phyloP scores from a whole-genome alignment of 2,329 filamentous ascomycete genomes.

The Elsinoe australis region DNA sequence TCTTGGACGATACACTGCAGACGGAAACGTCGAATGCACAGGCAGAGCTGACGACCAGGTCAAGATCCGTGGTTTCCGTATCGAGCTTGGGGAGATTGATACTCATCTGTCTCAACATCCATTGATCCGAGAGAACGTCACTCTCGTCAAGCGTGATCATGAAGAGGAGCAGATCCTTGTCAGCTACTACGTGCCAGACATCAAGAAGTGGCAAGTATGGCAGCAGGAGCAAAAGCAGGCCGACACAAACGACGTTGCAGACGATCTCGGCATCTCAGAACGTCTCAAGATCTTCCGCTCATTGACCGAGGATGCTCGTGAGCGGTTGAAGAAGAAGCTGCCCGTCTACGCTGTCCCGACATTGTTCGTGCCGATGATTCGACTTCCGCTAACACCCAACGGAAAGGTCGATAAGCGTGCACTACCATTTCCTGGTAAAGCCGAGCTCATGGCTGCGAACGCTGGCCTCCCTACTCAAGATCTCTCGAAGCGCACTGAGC shows the following conservation, averaged over 20 bases:
- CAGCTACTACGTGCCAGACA: conserved; percentile 82
- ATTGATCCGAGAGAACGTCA: conserved; percentile 76
- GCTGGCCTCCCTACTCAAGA: conserved; percentile 33
- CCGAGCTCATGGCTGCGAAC: conserved; percentile 52
- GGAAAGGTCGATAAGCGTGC: conserved; percentile 75
- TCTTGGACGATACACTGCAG: conserved; percentile 63
- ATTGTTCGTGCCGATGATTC: conserved; percentile 63
- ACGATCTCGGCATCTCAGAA: conserved; percentile 27
- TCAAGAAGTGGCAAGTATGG: conserved; percentile 64
- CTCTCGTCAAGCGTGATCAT: conserved; percentile 72
- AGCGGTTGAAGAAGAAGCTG: conserved; percentile 63
- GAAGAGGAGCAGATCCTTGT: conserved; percentile 80
- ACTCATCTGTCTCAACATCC: conserved; percentile 66
- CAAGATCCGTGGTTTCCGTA: conserved; percentile 92
- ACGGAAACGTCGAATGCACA: conserved; percentile 67
- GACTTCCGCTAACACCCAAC: conserved; percentile 74
- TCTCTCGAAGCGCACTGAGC: conserved; percentile 46
- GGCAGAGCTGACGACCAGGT: conserved; percentile 82
- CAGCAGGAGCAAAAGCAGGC: conserved; percentile 40
- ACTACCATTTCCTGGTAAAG: conserved; percentile 71
- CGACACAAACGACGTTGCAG: conserved; percentile 18
- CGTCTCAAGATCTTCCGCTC: conserved; percentile 53
- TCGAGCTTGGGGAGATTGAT: conserved; percentile 92
- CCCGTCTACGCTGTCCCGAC: conserved; percentile 69
- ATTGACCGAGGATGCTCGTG: conserved; percentile 53